Evolutionary conservation across 257 asterid species (phyloP).

Genomic region (Petrea volubilis): DNA sequence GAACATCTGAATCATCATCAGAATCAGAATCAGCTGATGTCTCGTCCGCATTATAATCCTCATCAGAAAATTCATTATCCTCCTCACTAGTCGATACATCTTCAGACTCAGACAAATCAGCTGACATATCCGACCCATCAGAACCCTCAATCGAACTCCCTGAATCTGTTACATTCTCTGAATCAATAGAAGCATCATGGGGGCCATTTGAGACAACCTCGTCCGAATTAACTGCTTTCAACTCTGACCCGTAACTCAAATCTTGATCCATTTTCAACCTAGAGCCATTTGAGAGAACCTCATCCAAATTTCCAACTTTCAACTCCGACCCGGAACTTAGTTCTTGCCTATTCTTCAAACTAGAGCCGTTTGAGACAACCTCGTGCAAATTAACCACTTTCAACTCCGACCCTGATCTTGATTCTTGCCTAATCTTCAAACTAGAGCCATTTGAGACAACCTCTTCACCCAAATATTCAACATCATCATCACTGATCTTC

Average conservation of each 20-base stretch:
- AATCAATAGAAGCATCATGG: neutral
- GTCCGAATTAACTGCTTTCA: slow-evolving; percentile 9
- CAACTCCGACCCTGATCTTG: slow-evolving; percentile 5
- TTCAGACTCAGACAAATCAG: slow-evolving; percentile 9
- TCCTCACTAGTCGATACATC: slow-evolving; percentile 22
- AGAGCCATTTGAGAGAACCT: slow-evolving; percentile 21
- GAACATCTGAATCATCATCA: slow-evolving; percentile 3
- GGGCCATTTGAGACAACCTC: slow-evolving; percentile 2
- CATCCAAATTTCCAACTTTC: slow-evolving; percentile 1
- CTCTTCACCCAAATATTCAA: slow-evolving; percentile 9
- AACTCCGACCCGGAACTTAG: too few species aligned
- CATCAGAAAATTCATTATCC: slow-evolving; percentile 20
- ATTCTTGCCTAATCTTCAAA: slow-evolving; percentile 2
- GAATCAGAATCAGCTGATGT: slow-evolving; percentile 19
- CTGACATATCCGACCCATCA: slow-evolving; percentile 18
- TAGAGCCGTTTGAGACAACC: neutral
- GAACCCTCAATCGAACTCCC: neutral
- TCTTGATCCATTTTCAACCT: neutral
- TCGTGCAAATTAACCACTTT: slow-evolving; percentile 14
- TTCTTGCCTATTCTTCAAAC: neutral
- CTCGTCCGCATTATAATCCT: slow-evolving; percentile 18
- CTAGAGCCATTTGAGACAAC: slow-evolving; percentile 21
- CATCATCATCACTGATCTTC: neutral
- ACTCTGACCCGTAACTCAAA: slow-evolving; percentile 1
- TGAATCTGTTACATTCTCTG: neutral